A percentile compares a stretch with the other conserved stretches of the same genome.
phyloP scores from a whole-genome alignment of 2,329 filamentous ascomycete genomes.

The Lojkania enalia region DNA sequence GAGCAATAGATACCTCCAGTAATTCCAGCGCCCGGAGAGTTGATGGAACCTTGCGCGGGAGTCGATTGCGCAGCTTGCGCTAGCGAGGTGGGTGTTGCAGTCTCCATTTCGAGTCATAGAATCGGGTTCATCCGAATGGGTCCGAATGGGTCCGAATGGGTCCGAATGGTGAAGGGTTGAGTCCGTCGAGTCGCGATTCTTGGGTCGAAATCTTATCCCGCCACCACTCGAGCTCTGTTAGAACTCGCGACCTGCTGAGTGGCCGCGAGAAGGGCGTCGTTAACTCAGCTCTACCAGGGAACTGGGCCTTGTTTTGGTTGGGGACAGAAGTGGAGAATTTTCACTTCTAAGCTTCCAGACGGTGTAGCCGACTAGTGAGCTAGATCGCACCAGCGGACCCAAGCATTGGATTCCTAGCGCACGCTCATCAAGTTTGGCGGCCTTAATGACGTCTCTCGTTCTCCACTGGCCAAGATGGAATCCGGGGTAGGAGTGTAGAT shows the following conservation, averaged over 20 bases:
- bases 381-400: constrained; percentile 3
- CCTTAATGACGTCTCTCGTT: constrained; percentile 13
- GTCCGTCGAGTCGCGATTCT: no score
- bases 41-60: constrained; percentile 32
- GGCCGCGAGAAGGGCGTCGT: no score
- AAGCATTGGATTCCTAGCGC: constrained; percentile 3
- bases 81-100: constrained; percentile 15
- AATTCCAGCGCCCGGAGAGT: constrained; percentile 36
- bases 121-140: constrained; percentile 14
- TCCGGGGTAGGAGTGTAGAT: constrained; percentile 20
- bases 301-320: neutral
- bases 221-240: neutral
- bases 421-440: constrained; percentile 3
- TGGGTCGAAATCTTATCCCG: no score
- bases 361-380: constrained; percentile 2
- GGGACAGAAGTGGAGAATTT: constrained; percentile 14
- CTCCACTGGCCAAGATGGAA: constrained; percentile 17
- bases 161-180: no score
- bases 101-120: neutral
- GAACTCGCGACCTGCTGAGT: no score
- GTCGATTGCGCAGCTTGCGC: constrained; percentile 18
- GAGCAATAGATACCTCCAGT: constrained; percentile 28
- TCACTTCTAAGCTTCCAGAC: constrained; percentile 10
- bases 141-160: no score
- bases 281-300: neutral